These are phyloP conservation scores for Penicillium daleae DNA, from an alignment of 495 filamentous ascomycete species.

Conservation along the genomic window DNA sequence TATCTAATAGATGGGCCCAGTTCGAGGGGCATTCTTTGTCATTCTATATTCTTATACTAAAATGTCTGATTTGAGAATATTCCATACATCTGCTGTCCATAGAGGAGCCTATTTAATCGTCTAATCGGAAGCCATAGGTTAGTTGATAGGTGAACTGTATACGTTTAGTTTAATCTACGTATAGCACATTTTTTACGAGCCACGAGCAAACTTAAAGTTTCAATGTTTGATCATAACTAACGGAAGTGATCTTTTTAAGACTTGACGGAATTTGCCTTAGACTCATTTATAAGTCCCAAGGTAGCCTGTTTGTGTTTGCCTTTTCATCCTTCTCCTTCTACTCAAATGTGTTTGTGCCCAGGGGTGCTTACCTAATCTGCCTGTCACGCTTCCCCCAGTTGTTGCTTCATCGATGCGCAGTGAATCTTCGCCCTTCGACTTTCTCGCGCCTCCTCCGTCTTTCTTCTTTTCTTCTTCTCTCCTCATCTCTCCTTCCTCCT, in stretches of 20 bases:
- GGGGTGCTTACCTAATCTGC: conserved; percentile 34
- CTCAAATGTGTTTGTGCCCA: conserved; percentile 14
- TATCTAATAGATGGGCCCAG: too few species aligned
- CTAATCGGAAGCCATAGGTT: too few species aligned
- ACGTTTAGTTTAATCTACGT: neutral
- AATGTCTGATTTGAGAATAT: too few species aligned
- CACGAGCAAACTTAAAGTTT: neutral
- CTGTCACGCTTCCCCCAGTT: conserved; percentile 21
- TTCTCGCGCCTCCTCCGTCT: conserved; percentile 23
- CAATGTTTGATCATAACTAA: neutral
- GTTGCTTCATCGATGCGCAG: conserved; percentile 30
- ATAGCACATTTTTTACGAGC: neutral
- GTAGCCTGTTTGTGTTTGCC: neutral
- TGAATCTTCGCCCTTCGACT: conserved; percentile 31
- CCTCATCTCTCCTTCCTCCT: conserved; percentile 22
- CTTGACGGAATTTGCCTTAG: too few species aligned
- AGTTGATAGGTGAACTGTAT: too few species aligned
- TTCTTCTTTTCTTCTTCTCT: conserved; percentile 27
- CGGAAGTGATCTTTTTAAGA: too few species aligned
- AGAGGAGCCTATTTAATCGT: too few species aligned
- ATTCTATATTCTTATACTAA: too few species aligned
- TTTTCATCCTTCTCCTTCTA: neutral
- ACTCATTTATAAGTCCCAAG: neutral
- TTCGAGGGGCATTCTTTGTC: too few species aligned
- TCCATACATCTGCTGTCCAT: too few species aligned